Conservation (phyloP, 495 filamentous ascomycete species). For the Tuber magnatum region DNA sequence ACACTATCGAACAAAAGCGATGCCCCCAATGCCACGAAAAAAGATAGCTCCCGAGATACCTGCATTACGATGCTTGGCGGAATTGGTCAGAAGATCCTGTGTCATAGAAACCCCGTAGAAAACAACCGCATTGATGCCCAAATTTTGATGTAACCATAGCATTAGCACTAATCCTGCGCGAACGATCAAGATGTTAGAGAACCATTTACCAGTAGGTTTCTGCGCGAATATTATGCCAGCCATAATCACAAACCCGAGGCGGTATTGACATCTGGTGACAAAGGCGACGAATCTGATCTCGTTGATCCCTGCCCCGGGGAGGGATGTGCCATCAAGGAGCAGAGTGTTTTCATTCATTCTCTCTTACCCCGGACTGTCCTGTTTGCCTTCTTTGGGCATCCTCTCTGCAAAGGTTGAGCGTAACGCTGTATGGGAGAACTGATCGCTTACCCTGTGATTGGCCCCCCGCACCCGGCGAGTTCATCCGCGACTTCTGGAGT, state of each 20-base stretch:
- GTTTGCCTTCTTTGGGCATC: neutral
- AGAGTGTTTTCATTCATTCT: constrained; percentile 46
- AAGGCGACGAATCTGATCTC: constrained; percentile 21
- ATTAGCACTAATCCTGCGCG: neutral
- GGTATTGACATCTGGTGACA: constrained; percentile 48
- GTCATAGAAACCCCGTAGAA: constrained; percentile 95
- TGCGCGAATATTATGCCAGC: constrained; percentile 87
- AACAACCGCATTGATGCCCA: constrained; percentile 84
- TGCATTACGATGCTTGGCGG: constrained; percentile 72
- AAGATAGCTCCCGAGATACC: constrained; percentile 80
- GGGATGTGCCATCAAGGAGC: constrained; percentile 40
- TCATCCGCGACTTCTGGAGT: constrained; percentile 66
- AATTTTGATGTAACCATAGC: neutral
- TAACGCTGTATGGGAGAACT: no score
- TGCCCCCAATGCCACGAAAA: constrained; percentile 64
- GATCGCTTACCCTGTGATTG: constrained; percentile 5
- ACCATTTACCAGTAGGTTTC: constrained; percentile 58
- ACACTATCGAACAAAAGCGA: constrained; percentile 79
- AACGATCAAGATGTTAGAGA: neutral
- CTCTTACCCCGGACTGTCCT: neutral
- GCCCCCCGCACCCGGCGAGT: constrained; percentile 49
- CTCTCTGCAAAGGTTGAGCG: no score
- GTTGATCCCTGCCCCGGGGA: neutral
- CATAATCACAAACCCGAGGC: constrained; percentile 73
- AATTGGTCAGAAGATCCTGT: constrained; percentile 64